Base-by-base conservation (phyloP, 140 eudicot genomes). In the Flaveria floridana region DNA sequence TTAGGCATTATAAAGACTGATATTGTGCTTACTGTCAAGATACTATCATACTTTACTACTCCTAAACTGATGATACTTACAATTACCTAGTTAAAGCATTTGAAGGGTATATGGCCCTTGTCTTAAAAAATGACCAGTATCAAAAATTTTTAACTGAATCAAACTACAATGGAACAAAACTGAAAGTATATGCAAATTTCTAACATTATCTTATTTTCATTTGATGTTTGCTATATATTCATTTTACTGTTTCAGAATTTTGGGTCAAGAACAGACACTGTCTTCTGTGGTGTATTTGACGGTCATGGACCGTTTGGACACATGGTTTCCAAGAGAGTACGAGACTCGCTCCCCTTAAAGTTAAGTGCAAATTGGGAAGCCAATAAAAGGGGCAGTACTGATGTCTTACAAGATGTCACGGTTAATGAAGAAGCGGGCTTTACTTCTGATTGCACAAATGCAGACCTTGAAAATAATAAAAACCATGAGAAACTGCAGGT, bases 281-380 rank as follows among this genome's bases (percentile, higher is more conserved):
- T 89, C 65, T 91, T 91, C 71, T 91, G 97, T 85, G 97, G 97
- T 26, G 95, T 91, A 11, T 91, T 91, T 69, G 97, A 91, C 71
- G 97, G 97, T 42, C 97, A 91, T 65, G 97, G 97, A 50, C 97
- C 97, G 0, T 87, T 72, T 30, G 97, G 97, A 72, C 97, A 91
- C 82, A 20, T 91, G 96, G 97, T 91, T 66, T 93, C 97, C 14
- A 91, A 84, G 76, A 82, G 96, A 77, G 97, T 91, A 15, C 76
- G 97, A 72, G 97, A 91, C 84, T 85, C 89, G 7, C 97, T 91
- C 53, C 97, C 97, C 0, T 82, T 82, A 81, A 91, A 87, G 72
- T 85, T 91, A 59, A 87, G 84, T 80, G 71, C 91, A 30, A 84
- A 91, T 37, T 88, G 89, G 94, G 96, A 87, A 75, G 88, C 75